Evolutionary conservation across 2,329 filamentous ascomycete species (phyloP).

Genomic region (Fusarium mangiferae): DNA sequence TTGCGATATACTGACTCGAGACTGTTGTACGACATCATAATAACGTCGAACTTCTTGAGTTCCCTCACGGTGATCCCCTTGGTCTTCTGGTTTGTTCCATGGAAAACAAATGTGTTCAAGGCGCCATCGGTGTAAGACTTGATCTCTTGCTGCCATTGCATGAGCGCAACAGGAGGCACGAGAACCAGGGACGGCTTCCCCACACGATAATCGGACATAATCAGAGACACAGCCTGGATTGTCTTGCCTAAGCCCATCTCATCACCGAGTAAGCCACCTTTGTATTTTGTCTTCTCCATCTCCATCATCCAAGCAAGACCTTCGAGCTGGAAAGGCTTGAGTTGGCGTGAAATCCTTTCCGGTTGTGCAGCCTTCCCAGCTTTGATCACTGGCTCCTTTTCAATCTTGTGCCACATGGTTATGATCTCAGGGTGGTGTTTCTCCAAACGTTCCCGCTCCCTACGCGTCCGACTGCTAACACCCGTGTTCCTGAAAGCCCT

Average conservation of each 20-base stretch:
- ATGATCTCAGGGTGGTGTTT: conserved; percentile 79
- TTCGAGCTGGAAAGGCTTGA: conserved; percentile 95
- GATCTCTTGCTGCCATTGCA: conserved; percentile 93
- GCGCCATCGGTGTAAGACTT: conserved; percentile 85
- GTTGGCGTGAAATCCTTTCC: conserved; percentile 77
- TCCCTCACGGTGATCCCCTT: conserved; percentile 81
- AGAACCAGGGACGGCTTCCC: conserved; percentile 86
- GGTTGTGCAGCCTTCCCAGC: conserved; percentile 63
- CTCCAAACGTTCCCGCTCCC: conserved; percentile 75
- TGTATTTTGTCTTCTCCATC: conserved; percentile 88
- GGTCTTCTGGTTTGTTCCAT: conserved; percentile 84
- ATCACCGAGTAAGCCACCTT: conserved; percentile 90
- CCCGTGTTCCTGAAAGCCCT: conserved; percentile 49
- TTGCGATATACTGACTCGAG: conserved; percentile 93
- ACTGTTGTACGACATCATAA: conserved; percentile 96
- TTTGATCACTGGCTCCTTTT: conserved; percentile 73
- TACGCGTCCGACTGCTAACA: conserved; percentile 45
- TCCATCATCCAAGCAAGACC: conserved; percentile 93
- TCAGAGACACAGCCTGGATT: conserved; percentile 95
- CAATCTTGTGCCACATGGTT: conserved; percentile 86
- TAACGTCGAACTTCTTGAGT: conserved; percentile 86
- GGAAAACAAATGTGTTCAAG: conserved; percentile 89
- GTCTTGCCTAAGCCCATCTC: conserved; percentile 99
- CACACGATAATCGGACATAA: conserved; percentile 96
- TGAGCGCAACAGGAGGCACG: conserved; percentile 90